Conservation (phyloP, 352 stramenopile genomes). For the Plasmopara muralis region DNA sequence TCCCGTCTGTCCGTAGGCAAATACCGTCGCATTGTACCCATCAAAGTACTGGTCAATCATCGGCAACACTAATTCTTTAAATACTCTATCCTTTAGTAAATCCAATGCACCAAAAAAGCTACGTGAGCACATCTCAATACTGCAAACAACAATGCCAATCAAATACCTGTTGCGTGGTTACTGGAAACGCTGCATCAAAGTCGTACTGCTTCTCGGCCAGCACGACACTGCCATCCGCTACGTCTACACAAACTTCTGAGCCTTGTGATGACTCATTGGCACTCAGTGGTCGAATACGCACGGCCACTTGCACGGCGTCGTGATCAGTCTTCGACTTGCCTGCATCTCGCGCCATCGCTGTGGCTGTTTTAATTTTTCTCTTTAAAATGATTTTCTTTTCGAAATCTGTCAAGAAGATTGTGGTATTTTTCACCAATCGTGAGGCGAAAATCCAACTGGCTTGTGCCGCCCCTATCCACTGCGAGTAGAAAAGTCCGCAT, state of each 20-base stretch:
- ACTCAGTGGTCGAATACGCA: constrained; percentile 36
- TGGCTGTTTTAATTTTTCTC: neutral
- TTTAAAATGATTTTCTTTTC: too few species aligned
- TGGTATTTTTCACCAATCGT: constrained; percentile 19
- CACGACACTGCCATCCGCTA: constrained; percentile 17
- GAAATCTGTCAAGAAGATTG: too few species aligned
- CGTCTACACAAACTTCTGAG: constrained; percentile 24
- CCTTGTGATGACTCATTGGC: constrained; percentile 19
- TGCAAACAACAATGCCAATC: neutral
- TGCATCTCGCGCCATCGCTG: neutral
- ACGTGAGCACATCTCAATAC: neutral
- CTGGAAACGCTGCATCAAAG: constrained; percentile 75
- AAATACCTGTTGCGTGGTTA: constrained; percentile 20
- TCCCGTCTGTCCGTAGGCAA: constrained; percentile 93
- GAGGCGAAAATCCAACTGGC: constrained; percentile 29
- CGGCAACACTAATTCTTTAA: constrained; percentile 40
- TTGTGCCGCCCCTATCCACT: constrained; percentile 20
- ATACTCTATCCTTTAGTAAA: constrained; percentile 40
- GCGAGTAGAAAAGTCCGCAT: constrained; percentile 16
- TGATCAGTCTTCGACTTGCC: neutral
- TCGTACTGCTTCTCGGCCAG: constrained; percentile 47
- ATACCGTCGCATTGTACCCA: constrained; percentile 93
- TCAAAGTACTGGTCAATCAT: constrained; percentile 86
- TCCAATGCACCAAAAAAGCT: neutral
- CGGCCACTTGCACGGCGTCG: constrained; percentile 21